phyloP scores from a whole-genome alignment of 2,329 filamentous ascomycete species.

The Aspergillus sp. region DNA sequence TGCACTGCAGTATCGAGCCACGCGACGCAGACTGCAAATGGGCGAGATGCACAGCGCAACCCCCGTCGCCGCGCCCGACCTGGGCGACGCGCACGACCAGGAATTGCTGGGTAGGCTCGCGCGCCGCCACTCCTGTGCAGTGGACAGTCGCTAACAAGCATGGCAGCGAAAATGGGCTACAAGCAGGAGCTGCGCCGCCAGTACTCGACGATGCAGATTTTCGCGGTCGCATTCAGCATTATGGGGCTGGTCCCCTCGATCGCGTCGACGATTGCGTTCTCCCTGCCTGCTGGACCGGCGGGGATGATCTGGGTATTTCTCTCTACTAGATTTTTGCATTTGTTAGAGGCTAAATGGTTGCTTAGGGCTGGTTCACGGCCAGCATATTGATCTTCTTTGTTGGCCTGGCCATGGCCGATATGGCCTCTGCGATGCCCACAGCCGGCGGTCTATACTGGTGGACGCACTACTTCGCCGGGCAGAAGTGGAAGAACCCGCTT shows the following conservation, averaged over 20 bases:
- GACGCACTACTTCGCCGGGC: constrained; percentile 60
- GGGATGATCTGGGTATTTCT: constrained; percentile 65
- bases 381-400: constrained; percentile 60
- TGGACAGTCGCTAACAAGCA: background rate
- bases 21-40: background rate
- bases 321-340: no score
- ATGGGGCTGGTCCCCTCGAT: constrained; percentile 64
- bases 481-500: constrained; percentile 57
- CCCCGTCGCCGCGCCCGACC: background rate
- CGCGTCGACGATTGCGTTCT: constrained; percentile 59
- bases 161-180: constrained; percentile 43
- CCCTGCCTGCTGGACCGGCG: constrained; percentile 58
- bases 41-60: background rate
- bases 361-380: constrained; percentile 59
- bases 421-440: constrained; percentile 59
- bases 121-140: no score
- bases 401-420: constrained; percentile 58
- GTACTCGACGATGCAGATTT: constrained; percentile 63
- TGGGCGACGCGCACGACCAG: background rate
- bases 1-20: no score
- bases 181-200: constrained; percentile 63
- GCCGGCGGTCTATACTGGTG: constrained; percentile 60
- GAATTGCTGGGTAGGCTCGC: background rate
- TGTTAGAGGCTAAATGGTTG: background rate
- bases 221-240: constrained; percentile 60